Conservation (phyloP, 2,329 filamentous ascomycete species). For the Colletotrichum gloeosporioides region DNA sequence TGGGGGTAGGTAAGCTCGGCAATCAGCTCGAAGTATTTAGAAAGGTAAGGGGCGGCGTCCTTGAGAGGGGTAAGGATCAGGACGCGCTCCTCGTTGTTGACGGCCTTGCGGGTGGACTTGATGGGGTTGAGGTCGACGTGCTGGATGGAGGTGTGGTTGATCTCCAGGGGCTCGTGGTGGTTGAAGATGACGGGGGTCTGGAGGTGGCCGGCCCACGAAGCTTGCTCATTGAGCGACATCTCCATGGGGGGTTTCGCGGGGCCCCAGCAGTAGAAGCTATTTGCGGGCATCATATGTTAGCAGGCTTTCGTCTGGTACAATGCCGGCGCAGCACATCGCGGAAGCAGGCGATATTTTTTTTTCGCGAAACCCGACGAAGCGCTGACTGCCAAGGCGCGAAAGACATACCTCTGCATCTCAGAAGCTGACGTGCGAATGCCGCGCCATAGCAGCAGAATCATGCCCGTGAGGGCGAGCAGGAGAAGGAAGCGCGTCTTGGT, state of each 20-base stretch:
- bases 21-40: conserved; percentile 92
- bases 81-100: conserved; percentile 82
- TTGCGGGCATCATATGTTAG: not conserved
- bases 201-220: conserved; percentile 85
- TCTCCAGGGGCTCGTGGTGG: conserved; percentile 84
- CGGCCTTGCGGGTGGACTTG: conserved; percentile 78
- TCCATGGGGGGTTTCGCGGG: conserved; percentile 95
- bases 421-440: conserved; percentile 80
- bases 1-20: conserved; percentile 92
- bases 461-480: conserved; percentile 70
- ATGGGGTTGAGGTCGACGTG: conserved; percentile 86
- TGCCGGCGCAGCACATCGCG: not conserved
- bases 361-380: not conserved
- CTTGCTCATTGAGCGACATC: conserved; percentile 90
- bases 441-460: conserved; percentile 86
- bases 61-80: conserved; percentile 93
- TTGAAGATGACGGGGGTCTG: conserved; percentile 97
- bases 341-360: not conserved
- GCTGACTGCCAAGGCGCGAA: not conserved
- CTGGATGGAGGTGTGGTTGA: conserved; percentile 82
- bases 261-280: conserved; percentile 96
- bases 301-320: not conserved
- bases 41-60: conserved; percentile 82
- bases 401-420: conserved; percentile 86
- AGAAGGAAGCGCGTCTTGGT: conserved; percentile 81